These are phyloP conservation scores for Lepidium campestre DNA, from an alignment of 441 rosid species.

Conservation along the genomic window DNA sequence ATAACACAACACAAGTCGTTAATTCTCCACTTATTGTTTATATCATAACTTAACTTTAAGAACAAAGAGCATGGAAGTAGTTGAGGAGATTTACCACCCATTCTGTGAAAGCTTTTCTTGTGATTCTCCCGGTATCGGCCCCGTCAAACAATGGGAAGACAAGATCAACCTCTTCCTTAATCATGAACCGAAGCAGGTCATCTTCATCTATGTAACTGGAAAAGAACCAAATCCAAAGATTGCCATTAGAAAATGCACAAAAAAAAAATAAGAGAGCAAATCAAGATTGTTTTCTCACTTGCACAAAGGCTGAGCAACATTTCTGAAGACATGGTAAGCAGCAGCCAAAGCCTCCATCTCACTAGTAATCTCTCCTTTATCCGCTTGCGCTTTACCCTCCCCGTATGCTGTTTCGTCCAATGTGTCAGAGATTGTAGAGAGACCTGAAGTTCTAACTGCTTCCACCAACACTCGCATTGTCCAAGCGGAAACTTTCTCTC, in stretches of 20 bases:
- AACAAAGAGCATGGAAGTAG: slow-evolving; percentile 1
- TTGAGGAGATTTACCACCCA: slow-evolving; percentile 63
- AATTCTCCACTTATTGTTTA: not conserved
- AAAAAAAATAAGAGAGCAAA: not conserved
- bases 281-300: slow-evolving; percentile 29
- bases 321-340: slow-evolving; percentile 54
- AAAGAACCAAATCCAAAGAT: not conserved
- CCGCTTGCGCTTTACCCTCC: slow-evolving; percentile 35
- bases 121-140: slow-evolving; percentile 46
- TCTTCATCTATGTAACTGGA: slow-evolving; percentile 48
- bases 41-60: not conserved
- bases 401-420: slow-evolving; percentile 52
- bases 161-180: slow-evolving; percentile 77
- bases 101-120: slow-evolving; percentile 48
- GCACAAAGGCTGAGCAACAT: slow-evolving; percentile 50
- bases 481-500: slow-evolving; percentile 86
- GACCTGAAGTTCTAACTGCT: slow-evolving; percentile 63
- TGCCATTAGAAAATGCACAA: not conserved
- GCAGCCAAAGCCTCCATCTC: slow-evolving; percentile 65
- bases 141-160: slow-evolving; percentile 62
- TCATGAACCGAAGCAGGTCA: slow-evolving; percentile 70
- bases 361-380: slow-evolving; percentile 46
- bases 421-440: slow-evolving; percentile 63
- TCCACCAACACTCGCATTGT: slow-evolving; percentile 82
- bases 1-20: not conserved